Evolutionary conservation across 352 stramenopile species (phyloP).

Genomic region (Globisporangium paddicum): DNA sequence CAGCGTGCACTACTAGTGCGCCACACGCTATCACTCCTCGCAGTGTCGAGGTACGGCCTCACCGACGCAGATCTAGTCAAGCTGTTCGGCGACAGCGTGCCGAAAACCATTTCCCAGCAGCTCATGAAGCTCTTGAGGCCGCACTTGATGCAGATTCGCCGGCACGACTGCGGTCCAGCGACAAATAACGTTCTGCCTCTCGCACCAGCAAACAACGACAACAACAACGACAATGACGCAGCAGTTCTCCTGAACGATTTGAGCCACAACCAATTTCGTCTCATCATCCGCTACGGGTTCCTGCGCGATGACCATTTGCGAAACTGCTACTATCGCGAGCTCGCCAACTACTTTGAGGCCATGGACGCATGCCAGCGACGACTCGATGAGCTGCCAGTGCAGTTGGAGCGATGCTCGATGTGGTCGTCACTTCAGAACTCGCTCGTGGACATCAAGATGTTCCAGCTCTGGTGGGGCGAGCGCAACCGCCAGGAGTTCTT

Average conservation of each 20-base stretch:
- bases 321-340: constrained; percentile 64
- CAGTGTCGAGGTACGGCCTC: constrained; percentile 64
- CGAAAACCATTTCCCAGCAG: constrained; percentile 29
- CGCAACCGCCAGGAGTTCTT: constrained; percentile 81
- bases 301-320: constrained; percentile 60
- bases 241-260: constrained; percentile 63
- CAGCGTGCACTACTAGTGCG: constrained; percentile 65
- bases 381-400: constrained; percentile 76
- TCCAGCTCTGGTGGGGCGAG: constrained; percentile 78
- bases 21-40: constrained; percentile 67
- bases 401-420: constrained; percentile 65
- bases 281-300: constrained; percentile 71
- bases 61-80: constrained; percentile 56
- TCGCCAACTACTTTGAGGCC: constrained; percentile 69
- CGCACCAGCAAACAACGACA: neutral
- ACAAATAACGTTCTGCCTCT: neutral
- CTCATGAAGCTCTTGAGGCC: constrained; percentile 48
- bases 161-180: constrained; percentile 34
- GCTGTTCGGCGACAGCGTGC: constrained; percentile 50
- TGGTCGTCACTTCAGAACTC: constrained; percentile 60
- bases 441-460: constrained; percentile 86
- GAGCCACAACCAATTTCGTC: constrained; percentile 71
- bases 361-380: constrained; percentile 66
- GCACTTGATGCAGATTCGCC: constrained; percentile 70
- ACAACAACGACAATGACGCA: constrained; percentile 7